Conservation (phyloP, 177 flowering plant species). For the Vitis hybrid region DNA sequence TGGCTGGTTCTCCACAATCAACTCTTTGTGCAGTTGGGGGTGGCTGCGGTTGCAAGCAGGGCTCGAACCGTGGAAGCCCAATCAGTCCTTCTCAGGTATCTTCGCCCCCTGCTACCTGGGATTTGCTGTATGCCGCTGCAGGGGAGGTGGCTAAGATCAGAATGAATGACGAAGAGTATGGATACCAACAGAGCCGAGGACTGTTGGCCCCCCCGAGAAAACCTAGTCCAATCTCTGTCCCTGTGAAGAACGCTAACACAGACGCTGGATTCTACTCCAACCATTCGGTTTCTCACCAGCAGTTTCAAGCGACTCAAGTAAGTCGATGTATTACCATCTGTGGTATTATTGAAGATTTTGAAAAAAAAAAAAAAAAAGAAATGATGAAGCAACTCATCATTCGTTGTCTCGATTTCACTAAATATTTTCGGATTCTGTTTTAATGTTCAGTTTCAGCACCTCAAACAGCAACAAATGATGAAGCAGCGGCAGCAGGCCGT, state of each 20-base stretch:
- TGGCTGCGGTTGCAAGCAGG: constrained; percentile 38
- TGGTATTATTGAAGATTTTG: too few relatives aligned
- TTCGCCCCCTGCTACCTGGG: constrained; percentile 63
- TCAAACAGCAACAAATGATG: constrained; percentile 45
- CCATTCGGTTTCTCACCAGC: constrained; percentile 41
- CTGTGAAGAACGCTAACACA: constrained; percentile 15
- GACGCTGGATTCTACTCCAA: constrained; percentile 23
- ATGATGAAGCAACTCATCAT: too few relatives aligned
- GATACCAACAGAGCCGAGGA: constrained; percentile 18
- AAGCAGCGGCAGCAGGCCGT: constrained; percentile 29
- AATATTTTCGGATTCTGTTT: background rate
- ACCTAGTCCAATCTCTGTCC: constrained; percentile 23
- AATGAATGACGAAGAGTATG: constrained; percentile 34
- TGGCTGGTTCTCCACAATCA: constrained; percentile 73
- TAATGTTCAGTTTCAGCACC: constrained; percentile 38
- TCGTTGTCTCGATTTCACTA: too few relatives aligned
- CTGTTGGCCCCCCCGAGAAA: constrained; percentile 33
- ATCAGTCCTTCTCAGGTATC: constrained; percentile 41
- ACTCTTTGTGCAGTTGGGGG: constrained; percentile 49
- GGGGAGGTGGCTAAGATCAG: constrained; percentile 69
- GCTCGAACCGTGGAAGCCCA: constrained; percentile 59
- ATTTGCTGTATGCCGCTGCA: constrained; percentile 67
- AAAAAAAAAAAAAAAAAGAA: too few relatives aligned
- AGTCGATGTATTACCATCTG: background rate
- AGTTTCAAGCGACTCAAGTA: constrained; percentile 44